Percentiles rank a stretch among this genome's conserved stretches.
These are phyloP conservation scores for Mariannaea elegans DNA, from an alignment of 2,329 filamentous ascomycete genomes.

Conservation along the genomic window DNA sequence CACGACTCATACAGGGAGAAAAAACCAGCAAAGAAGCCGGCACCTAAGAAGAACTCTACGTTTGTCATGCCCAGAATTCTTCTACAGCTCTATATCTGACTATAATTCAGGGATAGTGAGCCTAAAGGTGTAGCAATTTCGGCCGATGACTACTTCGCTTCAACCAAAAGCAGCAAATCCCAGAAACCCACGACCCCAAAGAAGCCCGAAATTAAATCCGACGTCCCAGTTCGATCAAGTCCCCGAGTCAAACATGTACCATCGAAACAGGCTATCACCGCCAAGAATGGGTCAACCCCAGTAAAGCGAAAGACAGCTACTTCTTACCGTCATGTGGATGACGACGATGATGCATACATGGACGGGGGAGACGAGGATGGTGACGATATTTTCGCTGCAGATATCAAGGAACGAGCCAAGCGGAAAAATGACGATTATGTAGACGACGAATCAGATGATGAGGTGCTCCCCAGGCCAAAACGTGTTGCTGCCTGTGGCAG, in stretches of 20 bases:
- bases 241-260: constrained; percentile 57
- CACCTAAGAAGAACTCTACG: constrained; percentile 64
- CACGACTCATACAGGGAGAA: constrained; percentile 49
- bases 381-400: constrained; percentile 85
- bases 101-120: constrained; percentile 47
- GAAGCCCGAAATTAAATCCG: constrained; percentile 52
- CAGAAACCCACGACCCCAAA: constrained; percentile 50
- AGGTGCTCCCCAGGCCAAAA: constrained; percentile 69
- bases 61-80: constrained; percentile 43
- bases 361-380: constrained; percentile 76
- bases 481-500: constrained; percentile 58
- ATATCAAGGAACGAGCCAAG: constrained; percentile 71
- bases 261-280: constrained; percentile 40
- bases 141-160: constrained; percentile 66
- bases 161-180: constrained; percentile 52
- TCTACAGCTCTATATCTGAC: constrained; percentile 8
- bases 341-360: constrained; percentile 66
- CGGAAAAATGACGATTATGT: constrained; percentile 78
- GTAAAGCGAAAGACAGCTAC: constrained; percentile 54
- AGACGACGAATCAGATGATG: constrained; percentile 78
- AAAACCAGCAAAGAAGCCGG: constrained; percentile 61
- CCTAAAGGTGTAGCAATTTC: constrained; percentile 61
- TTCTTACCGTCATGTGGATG: constrained; percentile 50
- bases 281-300: constrained; percentile 42
- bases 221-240: constrained; percentile 60